Evolutionary conservation across 371 early-diverging fungal genomes (phyloP), one percentile per base, ranked within the genome.

Genomic region (Apophysomyces sp.): DNA sequence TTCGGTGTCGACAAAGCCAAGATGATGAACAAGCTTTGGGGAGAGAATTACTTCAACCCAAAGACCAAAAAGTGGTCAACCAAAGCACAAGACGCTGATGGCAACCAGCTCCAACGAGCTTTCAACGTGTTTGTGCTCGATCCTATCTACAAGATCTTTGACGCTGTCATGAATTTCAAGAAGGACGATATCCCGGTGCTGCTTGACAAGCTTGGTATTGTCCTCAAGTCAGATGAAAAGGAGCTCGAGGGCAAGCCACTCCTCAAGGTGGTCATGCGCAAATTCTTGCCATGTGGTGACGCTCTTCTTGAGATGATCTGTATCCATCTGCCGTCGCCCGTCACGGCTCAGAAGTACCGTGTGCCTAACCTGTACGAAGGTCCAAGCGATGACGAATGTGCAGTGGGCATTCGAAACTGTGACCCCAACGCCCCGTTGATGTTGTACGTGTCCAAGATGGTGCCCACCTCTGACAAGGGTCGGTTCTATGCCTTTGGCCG

Each of bases 401-500:
- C 94, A 67, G 72, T 73, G 30, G 95, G 90, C 70, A 98, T 99
- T 77, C 81, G 83, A 52, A 76, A 88, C 72, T 95, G 94, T 74
- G 93, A 97, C 76, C 92, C 95, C 71, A 89, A 93, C 31, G 98
- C 87, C 65, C 98, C 99, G 28, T 93, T 99, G 57, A 96, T 98
- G 95, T 86, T 99, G 84, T 99, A 99, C 89, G 90, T 99, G 69
- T 95, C 98, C 80, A 99, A 99, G 93, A 99, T 99, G 99, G 97
- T 99, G 62, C 99, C 99, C 52, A 98, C 98, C 60, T 94, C 95
- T 70, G 97, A 96, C 78, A 94, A 97, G 87, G 98, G 98, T 69
- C 94, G 99, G 71, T 99, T 99, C 94, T 98, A 96, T 79, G 99
- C 99, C 59, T 98, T 99, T 80, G 99, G 99, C 73, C 95, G 99